These are phyloP conservation scores for Colletotrichum somersetense DNA, from an alignment of 2,329 filamentous ascomycete genomes.

Conservation along the genomic window DNA sequence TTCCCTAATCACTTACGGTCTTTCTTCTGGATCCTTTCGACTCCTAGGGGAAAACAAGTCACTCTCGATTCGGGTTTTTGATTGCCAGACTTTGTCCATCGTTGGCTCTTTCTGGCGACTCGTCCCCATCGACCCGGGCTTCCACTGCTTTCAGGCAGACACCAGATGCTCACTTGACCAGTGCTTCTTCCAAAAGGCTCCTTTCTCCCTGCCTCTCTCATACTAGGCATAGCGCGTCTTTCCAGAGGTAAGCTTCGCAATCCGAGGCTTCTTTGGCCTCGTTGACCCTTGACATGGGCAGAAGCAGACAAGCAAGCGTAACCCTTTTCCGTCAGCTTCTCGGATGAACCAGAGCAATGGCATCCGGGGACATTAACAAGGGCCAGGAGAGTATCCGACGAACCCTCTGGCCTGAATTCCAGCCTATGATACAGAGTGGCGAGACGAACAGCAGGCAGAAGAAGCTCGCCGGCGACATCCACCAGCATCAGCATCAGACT, in stretches of 20 bases:
- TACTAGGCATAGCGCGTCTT: not conserved
- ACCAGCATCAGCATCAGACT: not conserved
- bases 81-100: not conserved
- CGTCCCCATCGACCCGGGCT: not conserved
- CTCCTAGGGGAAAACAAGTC: not conserved
- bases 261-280: not conserved
- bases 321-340: not conserved
- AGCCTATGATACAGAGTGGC: conserved; percentile 1
- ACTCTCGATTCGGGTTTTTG: not conserved
- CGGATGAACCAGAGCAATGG: conserved; percentile 16
- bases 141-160: not conserved
- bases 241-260: not conserved
- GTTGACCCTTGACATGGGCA: conserved; percentile 1
- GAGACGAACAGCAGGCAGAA: not conserved
- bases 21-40: not conserved
- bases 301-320: not conserved
- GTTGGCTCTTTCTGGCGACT: not conserved
- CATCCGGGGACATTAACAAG: not conserved
- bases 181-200: not conserved
- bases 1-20: not conserved
- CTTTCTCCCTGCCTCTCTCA: not conserved
- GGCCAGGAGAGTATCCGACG: conserved; percentile 1
- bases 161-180: not conserved
- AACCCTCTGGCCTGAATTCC: conserved; percentile 6
- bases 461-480: not conserved